Evolutionary conservation across 805 yeast species (phyloP).

Genomic region (Teunomyces aglyptinius): DNA sequence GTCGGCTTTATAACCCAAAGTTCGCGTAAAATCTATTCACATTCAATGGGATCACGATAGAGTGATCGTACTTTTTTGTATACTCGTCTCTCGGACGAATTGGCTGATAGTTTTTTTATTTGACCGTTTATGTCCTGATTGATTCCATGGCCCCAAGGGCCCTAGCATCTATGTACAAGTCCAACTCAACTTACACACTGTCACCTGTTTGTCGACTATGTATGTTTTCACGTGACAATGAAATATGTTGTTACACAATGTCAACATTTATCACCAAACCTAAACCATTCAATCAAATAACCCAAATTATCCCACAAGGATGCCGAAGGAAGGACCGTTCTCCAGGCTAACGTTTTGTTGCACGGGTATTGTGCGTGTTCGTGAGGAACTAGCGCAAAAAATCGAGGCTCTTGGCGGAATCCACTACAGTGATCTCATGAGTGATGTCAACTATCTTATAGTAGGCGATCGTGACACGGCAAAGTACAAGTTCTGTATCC

Average conservation of each 20-base stretch:
- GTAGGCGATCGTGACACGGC: constrained; percentile 59
- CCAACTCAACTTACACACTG: too few relatives aligned
- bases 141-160: too few relatives aligned
- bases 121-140: too few relatives aligned
- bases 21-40: too few relatives aligned
- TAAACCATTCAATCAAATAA: not conserved
- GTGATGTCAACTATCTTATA: constrained; percentile 56
- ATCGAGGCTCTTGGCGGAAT: constrained; percentile 59
- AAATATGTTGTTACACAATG: not conserved
- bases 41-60: too few relatives aligned
- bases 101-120: too few relatives aligned
- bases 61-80: too few relatives aligned
- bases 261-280: not conserved
- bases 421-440: constrained; percentile 55
- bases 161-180: too few relatives aligned
- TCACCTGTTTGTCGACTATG: too few relatives aligned
- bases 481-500: constrained; percentile 51
- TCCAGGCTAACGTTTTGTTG: constrained; percentile 53
- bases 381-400: constrained; percentile 44
- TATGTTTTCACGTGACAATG: too few relatives aligned
- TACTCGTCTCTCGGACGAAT: too few relatives aligned
- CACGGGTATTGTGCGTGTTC: constrained; percentile 47
- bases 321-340: constrained; percentile 34
- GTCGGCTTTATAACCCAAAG: too few relatives aligned
- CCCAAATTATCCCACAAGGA: not conserved